Percentiles rank a stretch among this genome's conserved stretches.
phyloP scores from a whole-genome alignment of 1,284 basidiomycete genomes.

The Chalciporus piperatoides region DNA sequence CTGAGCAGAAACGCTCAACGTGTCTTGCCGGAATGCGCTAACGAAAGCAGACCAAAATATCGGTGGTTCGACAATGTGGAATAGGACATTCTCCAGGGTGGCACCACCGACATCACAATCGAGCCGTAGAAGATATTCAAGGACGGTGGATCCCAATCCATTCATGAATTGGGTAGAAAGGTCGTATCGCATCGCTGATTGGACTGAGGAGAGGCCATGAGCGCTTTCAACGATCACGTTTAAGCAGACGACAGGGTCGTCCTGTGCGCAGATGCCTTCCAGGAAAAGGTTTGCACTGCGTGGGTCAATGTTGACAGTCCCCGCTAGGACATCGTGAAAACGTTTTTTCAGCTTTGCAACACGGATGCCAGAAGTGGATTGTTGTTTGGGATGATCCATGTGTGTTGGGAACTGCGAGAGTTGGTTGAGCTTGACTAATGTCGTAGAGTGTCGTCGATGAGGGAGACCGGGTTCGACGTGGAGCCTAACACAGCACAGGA shows the following conservation, averaged over 20 bases:
- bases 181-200: slow-evolving; percentile 14
- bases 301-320: slow-evolving; percentile 13
- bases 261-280: slow-evolving; percentile 44
- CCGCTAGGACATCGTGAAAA: slow-evolving; percentile 20
- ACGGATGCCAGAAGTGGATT: slow-evolving; percentile 1
- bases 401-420: too few relatives aligned
- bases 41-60: slow-evolving; percentile 48
- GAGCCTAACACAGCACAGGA: too few relatives aligned
- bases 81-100: slow-evolving; percentile 27
- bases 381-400: too few relatives aligned
- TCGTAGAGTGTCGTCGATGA: too few relatives aligned
- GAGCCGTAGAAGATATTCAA: slow-evolving; percentile 44
- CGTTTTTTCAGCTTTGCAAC: slow-evolving; percentile 12
- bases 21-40: slow-evolving; percentile 33
- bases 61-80: slow-evolving; percentile 47
- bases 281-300: slow-evolving; percentile 36
- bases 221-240: slow-evolving; percentile 9
- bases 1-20: slow-evolving; percentile 26
- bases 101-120: slow-evolving; percentile 36
- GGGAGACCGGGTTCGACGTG: too few relatives aligned
- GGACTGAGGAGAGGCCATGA: slow-evolving; percentile 16
- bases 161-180: slow-evolving; percentile 42
- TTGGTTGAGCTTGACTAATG: too few relatives aligned
- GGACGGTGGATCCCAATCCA: slow-evolving; percentile 34
- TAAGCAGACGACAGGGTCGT: slow-evolving; percentile 27